Evolutionary conservation across 2,329 filamentous ascomycete species (phyloP), one percentile per base, ranked within the genome.

Genomic region (Trichoderma endophyticum): DNA sequence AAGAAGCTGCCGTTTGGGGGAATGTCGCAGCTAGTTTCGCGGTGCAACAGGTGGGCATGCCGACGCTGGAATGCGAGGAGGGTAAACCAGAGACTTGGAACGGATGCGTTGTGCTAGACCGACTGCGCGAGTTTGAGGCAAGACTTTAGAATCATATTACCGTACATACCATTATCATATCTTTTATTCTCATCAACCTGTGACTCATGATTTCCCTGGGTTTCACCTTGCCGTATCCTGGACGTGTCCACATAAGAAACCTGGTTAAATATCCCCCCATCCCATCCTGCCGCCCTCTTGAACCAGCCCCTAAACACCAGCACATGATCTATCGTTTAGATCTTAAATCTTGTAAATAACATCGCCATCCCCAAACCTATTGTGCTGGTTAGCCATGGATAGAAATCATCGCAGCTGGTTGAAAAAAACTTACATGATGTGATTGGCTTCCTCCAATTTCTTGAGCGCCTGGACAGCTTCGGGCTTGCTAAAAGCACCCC

Each of bases 31-130:
- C 96, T 8, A 95, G 94, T 77, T 96, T 97, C 81, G 93, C 93
- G 18, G 97, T 99, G 77, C 95, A 99, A 82, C 96, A 99, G 81
- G 90, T 97, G 67, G 95, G 96, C 0, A 89, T 97, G 80, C 95
- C 95, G 0, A 80, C 80, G 1, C 78, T 94, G 14, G 83, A 79
- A 2, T 77, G 77, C 62, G 81, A 85, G 66, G 81, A 80, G 9
- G 75, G 83, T 4, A 86, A 84, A 6, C 75, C 77, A 26, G 90
- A 92, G 80, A 86, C 83, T 21, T 92, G 90, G 90, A 92, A 92
- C 77, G 88, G 86, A 2, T 83, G 85, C 6, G 78, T 78, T 28
- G 87, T 91, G 5, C 79, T 85, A 6, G 83, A 87, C 24, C 83
- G 90, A 67, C 78, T 91, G 73, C 77, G 80, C 9, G 84, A 86